Evolutionary conservation across 2,329 filamentous ascomycete species (phyloP).

Genomic region (Curvularia spicifera): DNA sequence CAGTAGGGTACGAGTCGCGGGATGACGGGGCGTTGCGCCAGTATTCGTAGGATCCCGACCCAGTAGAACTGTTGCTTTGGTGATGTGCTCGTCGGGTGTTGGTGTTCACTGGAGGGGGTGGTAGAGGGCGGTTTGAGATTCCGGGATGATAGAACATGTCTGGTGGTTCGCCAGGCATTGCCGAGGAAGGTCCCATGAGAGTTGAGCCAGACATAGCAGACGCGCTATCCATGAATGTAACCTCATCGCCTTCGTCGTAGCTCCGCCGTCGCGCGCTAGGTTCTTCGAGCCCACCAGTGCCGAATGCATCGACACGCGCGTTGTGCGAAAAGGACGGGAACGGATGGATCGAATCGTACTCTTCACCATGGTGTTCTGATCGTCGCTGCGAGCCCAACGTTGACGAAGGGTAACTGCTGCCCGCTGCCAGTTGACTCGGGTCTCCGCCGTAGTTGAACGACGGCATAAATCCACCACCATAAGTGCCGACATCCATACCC

Average conservation of each 20-base stretch:
- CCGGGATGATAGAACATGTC: constrained; percentile 96
- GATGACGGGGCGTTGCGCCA: constrained; percentile 45
- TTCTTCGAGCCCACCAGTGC: constrained; percentile 85
- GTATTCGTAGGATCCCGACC: constrained; percentile 55
- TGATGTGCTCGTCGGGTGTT: constrained; percentile 55
- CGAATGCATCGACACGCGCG: constrained; percentile 82
- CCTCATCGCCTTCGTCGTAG: constrained; percentile 92
- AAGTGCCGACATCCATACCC: constrained; percentile 73
- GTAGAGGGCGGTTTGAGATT: constrained; percentile 66
- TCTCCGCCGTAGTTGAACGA: constrained; percentile 67
- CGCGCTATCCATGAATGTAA: constrained; percentile 51
- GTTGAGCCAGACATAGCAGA: constrained; percentile 36
- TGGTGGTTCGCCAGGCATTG: constrained; percentile 67
- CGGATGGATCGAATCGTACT: constrained; percentile 60
- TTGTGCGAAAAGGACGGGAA: constrained; percentile 64
- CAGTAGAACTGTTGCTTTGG: constrained; percentile 40
- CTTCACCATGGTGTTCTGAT: constrained; percentile 53
- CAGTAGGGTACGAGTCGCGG: constrained; percentile 41
- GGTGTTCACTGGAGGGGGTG: constrained; percentile 67
- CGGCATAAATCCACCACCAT: constrained; percentile 73
- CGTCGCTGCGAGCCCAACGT: constrained; percentile 55
- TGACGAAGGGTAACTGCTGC: constrained; percentile 49
- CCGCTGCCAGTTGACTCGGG: constrained; percentile 50
- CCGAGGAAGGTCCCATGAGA: constrained; percentile 34
- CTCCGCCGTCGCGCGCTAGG: constrained; percentile 76